These are phyloP conservation scores for Ceratobasidium sp. DNA, from an alignment of 1,284 basidiomycete species.

Conservation along the genomic window DNA sequence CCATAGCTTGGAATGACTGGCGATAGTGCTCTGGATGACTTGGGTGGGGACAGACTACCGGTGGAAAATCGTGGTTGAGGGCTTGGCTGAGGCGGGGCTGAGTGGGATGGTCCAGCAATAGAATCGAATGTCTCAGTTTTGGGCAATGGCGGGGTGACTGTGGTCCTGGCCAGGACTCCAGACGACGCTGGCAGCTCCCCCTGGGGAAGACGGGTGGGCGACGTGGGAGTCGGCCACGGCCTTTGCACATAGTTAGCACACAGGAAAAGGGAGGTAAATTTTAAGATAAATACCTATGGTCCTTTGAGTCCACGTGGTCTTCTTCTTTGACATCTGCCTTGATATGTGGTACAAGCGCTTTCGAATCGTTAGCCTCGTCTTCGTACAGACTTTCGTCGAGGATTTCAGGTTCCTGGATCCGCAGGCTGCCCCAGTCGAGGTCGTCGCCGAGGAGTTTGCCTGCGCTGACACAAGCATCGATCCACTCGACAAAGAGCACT, in stretches of 20 bases:
- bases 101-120: not conserved
- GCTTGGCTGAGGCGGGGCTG: not conserved
- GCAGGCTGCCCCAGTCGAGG: conserved; percentile 29
- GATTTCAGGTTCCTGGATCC: conserved; percentile 30
- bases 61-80: not conserved
- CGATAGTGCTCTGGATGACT: not conserved
- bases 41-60: too few species aligned
- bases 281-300: not conserved
- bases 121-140: not conserved
- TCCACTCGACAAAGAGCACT: conserved; percentile 35
- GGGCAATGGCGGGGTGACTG: not conserved
- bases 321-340: not conserved
- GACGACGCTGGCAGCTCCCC: conserved; percentile 1
- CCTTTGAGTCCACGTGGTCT: not conserved
- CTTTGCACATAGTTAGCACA: not conserved
- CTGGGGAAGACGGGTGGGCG: not conserved
- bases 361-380: conserved; percentile 3
- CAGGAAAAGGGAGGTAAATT: not conserved
- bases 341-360: not conserved
- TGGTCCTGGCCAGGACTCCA: conserved; percentile 4
- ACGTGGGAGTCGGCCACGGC: conserved; percentile 11
- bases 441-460: conserved; percentile 27
- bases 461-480: conserved; percentile 23
- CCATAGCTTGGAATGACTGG: conserved; percentile 1
- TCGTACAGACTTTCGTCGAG: conserved; percentile 36